Conservation (phyloP, 331 rosid species). For the Pyrus hybrid region DNA sequence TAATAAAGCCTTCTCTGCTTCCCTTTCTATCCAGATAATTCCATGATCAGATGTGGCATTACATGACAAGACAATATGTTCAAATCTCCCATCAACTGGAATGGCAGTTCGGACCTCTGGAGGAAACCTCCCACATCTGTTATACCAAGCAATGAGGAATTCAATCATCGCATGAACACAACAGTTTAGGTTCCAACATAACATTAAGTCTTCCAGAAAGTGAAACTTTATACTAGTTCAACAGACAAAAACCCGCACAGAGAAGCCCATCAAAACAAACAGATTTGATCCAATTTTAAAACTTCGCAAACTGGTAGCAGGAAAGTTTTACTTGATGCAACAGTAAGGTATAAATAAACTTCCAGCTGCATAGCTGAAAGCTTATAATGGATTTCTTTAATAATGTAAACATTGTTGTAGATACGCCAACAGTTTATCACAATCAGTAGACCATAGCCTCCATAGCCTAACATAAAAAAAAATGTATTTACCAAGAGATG, state of each 20-base stretch:
- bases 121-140: conserved; percentile 97
- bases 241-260: not conserved
- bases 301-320: no score
- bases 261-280: not conserved
- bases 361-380: no score
- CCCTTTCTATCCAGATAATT: conserved; percentile 86
- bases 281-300: not conserved
- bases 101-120: conserved; percentile 95
- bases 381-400: not conserved
- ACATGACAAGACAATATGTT: conserved; percentile 93
- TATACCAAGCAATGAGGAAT: conserved; percentile 17
- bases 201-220: not conserved
- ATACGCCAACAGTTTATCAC: not conserved
- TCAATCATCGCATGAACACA: conserved; percentile 6
- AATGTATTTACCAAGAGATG: not conserved
- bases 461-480: not conserved
- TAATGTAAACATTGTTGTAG: not conserved
- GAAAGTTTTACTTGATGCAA: not conserved
- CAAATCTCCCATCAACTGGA: conserved; percentile 99
- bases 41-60: conserved; percentile 83
- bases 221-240: not conserved
- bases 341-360: not conserved
- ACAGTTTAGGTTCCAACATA: not conserved
- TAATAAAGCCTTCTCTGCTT: conserved; percentile 75
- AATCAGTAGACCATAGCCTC: not conserved